A percentile compares a stretch with the other conserved stretches of the same genome.
Conservation (phyloP, 768 basidiomycete species). For the Amylocystis lapponica region DNA sequence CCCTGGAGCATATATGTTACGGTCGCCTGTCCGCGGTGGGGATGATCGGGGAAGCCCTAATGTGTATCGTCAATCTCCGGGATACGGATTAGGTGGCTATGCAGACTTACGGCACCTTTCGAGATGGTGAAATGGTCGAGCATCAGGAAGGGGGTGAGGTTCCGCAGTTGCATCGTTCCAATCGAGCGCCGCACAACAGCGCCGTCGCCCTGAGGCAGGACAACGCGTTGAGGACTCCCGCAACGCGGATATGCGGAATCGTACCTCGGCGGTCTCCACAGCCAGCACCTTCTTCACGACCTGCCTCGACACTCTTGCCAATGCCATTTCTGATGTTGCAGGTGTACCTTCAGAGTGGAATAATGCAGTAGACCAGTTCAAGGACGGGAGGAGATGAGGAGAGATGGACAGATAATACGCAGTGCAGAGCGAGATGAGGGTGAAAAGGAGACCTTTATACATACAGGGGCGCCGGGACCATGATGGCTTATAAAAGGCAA, state of each 20-base stretch:
- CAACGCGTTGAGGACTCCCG: neutral
- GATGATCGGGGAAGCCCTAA: slow-evolving; percentile 89
- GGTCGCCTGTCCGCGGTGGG: slow-evolving; percentile 85
- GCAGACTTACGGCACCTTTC: slow-evolving; percentile 58
- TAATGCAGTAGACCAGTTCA: neutral
- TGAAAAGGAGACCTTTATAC: too few relatives aligned
- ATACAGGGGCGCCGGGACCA: too few relatives aligned
- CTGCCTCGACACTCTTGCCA: slow-evolving; percentile 40
- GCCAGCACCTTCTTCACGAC: slow-evolving; percentile 76
- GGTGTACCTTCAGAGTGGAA: too few relatives aligned
- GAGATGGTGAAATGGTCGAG: slow-evolving; percentile 74
- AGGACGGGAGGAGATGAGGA: too few relatives aligned
- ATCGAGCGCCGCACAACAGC: slow-evolving; percentile 85
- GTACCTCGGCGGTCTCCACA: slow-evolving; percentile 65
- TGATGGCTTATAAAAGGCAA: too few relatives aligned
- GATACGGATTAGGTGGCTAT: neutral
- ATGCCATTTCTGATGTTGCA: slow-evolving; percentile 1
- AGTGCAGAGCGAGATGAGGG: too few relatives aligned
- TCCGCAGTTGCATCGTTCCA: slow-evolving; percentile 65
- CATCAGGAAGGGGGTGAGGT: slow-evolving; percentile 90
- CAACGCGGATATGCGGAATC: slow-evolving; percentile 4
- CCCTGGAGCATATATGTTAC: slow-evolving; percentile 90
- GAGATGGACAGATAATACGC: too few relatives aligned
- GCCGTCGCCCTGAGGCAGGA: slow-evolving; percentile 64
- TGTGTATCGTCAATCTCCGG: neutral